A percentile compares a stretch with the other conserved stretches of the same genome.
Evolutionary conservation across 768 basidiomycete genomes (phyloP).

Genomic region (Daedaleopsis nitida): DNA sequence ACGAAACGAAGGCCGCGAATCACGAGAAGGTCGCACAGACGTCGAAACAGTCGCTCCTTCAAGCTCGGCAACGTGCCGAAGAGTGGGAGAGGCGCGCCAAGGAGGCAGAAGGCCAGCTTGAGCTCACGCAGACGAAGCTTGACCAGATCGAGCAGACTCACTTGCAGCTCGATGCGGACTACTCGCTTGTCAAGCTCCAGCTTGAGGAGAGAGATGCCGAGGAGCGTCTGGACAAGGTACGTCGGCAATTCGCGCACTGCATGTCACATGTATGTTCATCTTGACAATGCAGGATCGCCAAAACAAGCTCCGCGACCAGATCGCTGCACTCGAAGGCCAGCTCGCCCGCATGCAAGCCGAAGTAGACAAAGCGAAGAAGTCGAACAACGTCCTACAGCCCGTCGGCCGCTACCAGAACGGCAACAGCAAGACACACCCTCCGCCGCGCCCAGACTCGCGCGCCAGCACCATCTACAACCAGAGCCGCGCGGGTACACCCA

Average conservation of each 20-base stretch:
- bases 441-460: slow-evolving; percentile 74
- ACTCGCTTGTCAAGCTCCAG: slow-evolving; percentile 65
- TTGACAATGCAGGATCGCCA: slow-evolving; percentile 61
- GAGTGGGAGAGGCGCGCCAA: slow-evolving; percentile 84
- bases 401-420: slow-evolving; percentile 46
- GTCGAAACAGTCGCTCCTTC: slow-evolving; percentile 63
- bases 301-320: slow-evolving; percentile 66
- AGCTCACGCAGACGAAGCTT: slow-evolving; percentile 57
- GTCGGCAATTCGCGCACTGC: slow-evolving; percentile 1
- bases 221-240: slow-evolving; percentile 66
- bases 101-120: slow-evolving; percentile 67
- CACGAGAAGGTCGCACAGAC: slow-evolving; percentile 60
- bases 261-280: not conserved
- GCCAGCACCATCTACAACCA: slow-evolving; percentile 61
- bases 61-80: slow-evolving; percentile 74
- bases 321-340: slow-evolving; percentile 61
- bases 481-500: slow-evolving; percentile 55
- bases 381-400: slow-evolving; percentile 30
- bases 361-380: slow-evolving; percentile 48
- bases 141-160: slow-evolving; percentile 70
- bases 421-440: slow-evolving; percentile 46
- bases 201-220: slow-evolving; percentile 78
- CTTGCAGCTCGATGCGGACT: slow-evolving; percentile 69
- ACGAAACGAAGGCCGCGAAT: slow-evolving; percentile 61
- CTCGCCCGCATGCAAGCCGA: slow-evolving; percentile 59